These are phyloP conservation scores for Ramichloridium luteum DNA, from an alignment of 2,329 filamentous ascomycete species.

Conservation along the genomic window DNA sequence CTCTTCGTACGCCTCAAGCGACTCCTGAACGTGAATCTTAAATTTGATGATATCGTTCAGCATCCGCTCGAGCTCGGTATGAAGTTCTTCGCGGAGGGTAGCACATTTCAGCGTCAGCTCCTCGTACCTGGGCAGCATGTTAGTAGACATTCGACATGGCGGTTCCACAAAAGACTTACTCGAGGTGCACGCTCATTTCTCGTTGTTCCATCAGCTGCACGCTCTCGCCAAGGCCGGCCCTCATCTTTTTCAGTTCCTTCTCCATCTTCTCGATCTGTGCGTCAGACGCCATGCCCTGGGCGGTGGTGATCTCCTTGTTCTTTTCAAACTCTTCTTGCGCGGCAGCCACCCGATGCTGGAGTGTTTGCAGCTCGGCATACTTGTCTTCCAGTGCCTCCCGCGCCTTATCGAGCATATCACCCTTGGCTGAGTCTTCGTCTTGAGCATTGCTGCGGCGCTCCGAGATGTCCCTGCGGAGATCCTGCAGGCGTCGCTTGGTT, in stretches of 20 bases:
- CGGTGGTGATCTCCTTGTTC: slow-evolving; percentile 68
- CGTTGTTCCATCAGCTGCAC: slow-evolving; percentile 87
- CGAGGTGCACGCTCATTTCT: slow-evolving; percentile 93
- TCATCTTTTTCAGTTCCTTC: slow-evolving; percentile 91
- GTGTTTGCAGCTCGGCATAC: slow-evolving; percentile 76
- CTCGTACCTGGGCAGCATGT: slow-evolving; percentile 56
- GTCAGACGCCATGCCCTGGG: slow-evolving; percentile 79
- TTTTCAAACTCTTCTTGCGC: slow-evolving; percentile 91
- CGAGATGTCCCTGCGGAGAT: slow-evolving; percentile 80
- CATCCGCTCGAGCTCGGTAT: slow-evolving; percentile 92
- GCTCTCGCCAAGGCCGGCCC: slow-evolving; percentile 67
- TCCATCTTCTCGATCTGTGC: slow-evolving; percentile 98
- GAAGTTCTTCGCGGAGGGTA: slow-evolving; percentile 84
- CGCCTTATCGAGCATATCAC: slow-evolving; percentile 85
- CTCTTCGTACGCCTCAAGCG: slow-evolving; percentile 82
- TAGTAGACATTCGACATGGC: neutral
- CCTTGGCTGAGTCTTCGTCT: slow-evolving; percentile 86
- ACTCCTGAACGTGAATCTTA: slow-evolving; percentile 92
- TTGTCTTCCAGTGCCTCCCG: slow-evolving; percentile 97
- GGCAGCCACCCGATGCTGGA: slow-evolving; percentile 76
- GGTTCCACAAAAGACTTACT: slow-evolving; percentile 45
- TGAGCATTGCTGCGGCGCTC: slow-evolving; percentile 70
- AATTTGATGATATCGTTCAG: slow-evolving; percentile 96
- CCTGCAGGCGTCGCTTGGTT: slow-evolving; percentile 65
- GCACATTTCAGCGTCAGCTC: slow-evolving; percentile 78